phyloP scores from a whole-genome alignment of 805 yeast genomes.

The Metschnikowia aberdeeniae region DNA sequence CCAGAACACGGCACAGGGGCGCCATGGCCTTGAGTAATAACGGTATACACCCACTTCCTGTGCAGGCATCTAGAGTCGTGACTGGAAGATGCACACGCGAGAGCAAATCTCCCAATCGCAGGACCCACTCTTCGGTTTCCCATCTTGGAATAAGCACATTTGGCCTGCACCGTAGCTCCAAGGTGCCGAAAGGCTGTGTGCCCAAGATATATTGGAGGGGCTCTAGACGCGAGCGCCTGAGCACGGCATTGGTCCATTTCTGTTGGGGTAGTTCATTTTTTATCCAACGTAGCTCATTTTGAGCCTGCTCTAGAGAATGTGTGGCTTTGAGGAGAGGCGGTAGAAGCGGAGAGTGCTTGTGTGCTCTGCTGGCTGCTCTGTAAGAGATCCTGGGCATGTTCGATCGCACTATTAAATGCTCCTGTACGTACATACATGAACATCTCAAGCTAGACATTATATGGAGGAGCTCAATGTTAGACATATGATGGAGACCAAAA shows the following conservation, averaged over 20 bases:
- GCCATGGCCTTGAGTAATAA: slow-evolving; percentile 39
- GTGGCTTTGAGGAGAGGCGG: slow-evolving; percentile 34
- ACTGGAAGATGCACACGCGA: neutral
- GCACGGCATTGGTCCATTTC: slow-evolving; percentile 51
- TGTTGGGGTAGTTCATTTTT: slow-evolving; percentile 46
- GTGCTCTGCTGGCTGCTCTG: slow-evolving; percentile 25
- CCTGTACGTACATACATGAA: neutral
- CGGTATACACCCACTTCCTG: slow-evolving; percentile 67
- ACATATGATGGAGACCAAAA: too few relatives aligned
- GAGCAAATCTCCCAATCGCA: slow-evolving; percentile 6
- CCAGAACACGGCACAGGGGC: slow-evolving; percentile 28
- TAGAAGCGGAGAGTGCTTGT: slow-evolving; percentile 22
- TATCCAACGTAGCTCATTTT: slow-evolving; percentile 64
- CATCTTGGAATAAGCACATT: slow-evolving; percentile 86
- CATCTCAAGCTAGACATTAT: too few relatives aligned
- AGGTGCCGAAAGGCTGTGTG: slow-evolving; percentile 77
- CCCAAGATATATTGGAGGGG: slow-evolving; percentile 88
- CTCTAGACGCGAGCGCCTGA: slow-evolving; percentile 44
- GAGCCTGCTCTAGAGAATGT: slow-evolving; percentile 38
- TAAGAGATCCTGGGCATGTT: slow-evolving; percentile 33
- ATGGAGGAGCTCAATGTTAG: too few relatives aligned
- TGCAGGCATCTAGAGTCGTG: slow-evolving; percentile 16
- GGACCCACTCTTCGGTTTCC: slow-evolving; percentile 93
- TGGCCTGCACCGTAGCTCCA: slow-evolving; percentile 54
- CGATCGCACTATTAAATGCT: neutral